Conservation (phyloP, 352 stramenopile species). For the Pythium pectinolyticum region DNA sequence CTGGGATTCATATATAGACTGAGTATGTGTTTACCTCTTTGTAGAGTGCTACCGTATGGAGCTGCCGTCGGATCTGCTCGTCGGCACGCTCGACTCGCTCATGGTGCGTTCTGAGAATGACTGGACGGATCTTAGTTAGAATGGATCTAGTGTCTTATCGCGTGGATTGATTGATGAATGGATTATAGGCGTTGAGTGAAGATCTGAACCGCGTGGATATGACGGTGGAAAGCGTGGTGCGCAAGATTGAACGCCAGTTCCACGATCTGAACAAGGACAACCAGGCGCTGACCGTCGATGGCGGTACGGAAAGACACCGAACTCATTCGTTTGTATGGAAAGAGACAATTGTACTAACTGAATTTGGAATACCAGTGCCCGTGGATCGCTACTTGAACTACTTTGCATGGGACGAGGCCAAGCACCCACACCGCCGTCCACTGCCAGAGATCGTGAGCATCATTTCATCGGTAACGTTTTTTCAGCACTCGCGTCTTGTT, state of each 20-base stretch:
- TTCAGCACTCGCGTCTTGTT: no score
- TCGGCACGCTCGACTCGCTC: constrained; percentile 97
- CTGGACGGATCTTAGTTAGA: neutral
- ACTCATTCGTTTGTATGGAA: no score
- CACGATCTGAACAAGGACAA: constrained; percentile 91
- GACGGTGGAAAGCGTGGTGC: constrained; percentile 93
- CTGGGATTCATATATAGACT: neutral
- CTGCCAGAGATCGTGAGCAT: constrained; percentile 95
- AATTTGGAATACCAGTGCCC: constrained; percentile 63
- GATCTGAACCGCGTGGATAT: constrained; percentile 96
- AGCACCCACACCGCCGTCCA: constrained; percentile 95
- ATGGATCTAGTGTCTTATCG: no score
- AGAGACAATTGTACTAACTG: no score
- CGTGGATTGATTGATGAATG: no score
- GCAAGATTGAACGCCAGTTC: constrained; percentile 97
- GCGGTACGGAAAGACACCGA: no score
- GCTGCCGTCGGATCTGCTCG: constrained; percentile 92
- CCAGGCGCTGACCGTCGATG: constrained; percentile 83
- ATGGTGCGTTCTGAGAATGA: constrained; percentile 70
- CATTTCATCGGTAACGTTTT: constrained; percentile 93
- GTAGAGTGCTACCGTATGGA: constrained; percentile 83
- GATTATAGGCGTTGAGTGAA: constrained; percentile 81
- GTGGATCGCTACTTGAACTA: constrained; percentile 95
- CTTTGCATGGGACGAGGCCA: constrained; percentile 98
- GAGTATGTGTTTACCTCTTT: constrained; percentile 3